A percentile compares a stretch with the other conserved stretches of the same genome.
Conservation (phyloP, 306 rosid genomes). For the Purshia tridentata region DNA sequence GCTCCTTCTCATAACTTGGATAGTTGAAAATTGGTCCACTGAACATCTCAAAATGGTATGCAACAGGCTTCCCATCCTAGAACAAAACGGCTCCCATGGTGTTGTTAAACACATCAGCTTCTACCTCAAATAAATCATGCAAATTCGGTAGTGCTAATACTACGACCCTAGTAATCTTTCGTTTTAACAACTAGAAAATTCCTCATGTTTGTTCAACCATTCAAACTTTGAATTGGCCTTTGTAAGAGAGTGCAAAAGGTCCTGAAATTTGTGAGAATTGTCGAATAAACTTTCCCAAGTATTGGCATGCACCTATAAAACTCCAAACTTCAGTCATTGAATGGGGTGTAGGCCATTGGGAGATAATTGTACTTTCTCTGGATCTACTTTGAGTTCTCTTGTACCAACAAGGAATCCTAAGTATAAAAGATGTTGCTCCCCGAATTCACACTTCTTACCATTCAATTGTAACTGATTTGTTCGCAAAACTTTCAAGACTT, state of each 20-base stretch:
- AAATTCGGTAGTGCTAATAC: neutral
- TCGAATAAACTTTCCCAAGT: neutral
- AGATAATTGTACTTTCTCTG: neutral
- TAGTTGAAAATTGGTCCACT: no score
- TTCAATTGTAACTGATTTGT: neutral
- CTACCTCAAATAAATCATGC: neutral
- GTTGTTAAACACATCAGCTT: neutral
- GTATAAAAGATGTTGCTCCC: neutral
- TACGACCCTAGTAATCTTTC: neutral
- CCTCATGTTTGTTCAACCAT: neutral
- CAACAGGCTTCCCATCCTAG: no score
- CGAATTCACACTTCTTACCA: slow-evolving; percentile 4
- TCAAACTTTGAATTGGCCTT: neutral
- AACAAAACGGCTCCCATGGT: no score
- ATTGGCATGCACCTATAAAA: neutral
- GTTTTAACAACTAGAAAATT: neutral
- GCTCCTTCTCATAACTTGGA: no score
- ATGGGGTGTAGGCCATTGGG: neutral
- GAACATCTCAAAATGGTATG: no score
- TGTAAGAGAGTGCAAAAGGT: no score
- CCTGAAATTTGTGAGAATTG: neutral
- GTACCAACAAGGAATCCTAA: neutral
- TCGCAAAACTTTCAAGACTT: neutral
- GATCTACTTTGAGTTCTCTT: neutral
- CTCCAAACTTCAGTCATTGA: neutral